These are phyloP conservation scores for Pythium sukuiense DNA, from an alignment of 352 stramenopile species.

Conservation along the genomic window DNA sequence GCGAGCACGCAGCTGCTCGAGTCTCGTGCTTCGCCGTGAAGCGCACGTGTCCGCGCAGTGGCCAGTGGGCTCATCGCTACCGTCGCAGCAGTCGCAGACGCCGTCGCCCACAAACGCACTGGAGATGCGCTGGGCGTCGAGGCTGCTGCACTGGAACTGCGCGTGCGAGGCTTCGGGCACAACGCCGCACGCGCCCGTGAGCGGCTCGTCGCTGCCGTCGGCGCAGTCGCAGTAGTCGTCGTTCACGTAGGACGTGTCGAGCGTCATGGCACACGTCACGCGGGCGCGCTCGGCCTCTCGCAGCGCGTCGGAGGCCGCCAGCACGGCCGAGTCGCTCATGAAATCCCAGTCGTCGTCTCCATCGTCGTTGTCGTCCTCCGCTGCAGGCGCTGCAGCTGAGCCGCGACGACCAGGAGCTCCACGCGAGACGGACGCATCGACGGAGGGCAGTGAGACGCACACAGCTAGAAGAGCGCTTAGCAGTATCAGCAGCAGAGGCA, in stretches of 20 bases:
- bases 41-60: conserved; percentile 47
- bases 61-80: conserved; percentile 82
- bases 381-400: background rate
- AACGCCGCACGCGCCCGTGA: conserved; percentile 75
- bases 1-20: background rate
- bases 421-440: background rate
- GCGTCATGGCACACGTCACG: conserved; percentile 35
- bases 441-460: background rate
- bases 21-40: background rate
- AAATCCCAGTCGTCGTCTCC: conserved; percentile 69
- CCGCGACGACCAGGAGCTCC: background rate
- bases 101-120: conserved; percentile 84
- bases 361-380: conserved; percentile 35
- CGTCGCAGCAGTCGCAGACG: conserved; percentile 98
- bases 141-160: conserved; percentile 38
- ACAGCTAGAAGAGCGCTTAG: background rate
- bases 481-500: background rate
- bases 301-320: conserved; percentile 25
- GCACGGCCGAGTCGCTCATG: conserved; percentile 48
- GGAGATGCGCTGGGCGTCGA: conserved; percentile 37
- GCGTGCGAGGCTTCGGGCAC: conserved; percentile 11
- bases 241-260: conserved; percentile 62
- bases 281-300: background rate
- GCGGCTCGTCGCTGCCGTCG: conserved; percentile 89
- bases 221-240: conserved; percentile 95